Conservation (phyloP, 805 yeast species). For the Brettanomyces bruxellensis region DNA sequence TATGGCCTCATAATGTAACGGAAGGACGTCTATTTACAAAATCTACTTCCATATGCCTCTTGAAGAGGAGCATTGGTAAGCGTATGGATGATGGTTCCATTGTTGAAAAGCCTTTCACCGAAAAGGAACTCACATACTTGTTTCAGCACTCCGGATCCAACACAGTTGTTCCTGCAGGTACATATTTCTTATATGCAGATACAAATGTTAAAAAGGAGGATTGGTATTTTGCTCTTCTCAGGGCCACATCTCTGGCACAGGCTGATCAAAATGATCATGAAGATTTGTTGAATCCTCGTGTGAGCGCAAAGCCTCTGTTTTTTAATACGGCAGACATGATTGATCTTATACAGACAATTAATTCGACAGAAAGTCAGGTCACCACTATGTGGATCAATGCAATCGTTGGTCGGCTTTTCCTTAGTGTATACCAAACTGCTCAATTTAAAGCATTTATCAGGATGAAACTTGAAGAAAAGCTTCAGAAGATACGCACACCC, state of each 20-base stretch:
- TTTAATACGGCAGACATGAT: conserved; percentile 65
- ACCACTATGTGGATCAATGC: conserved; percentile 91
- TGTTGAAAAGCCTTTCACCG: conserved; percentile 37
- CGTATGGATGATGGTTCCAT: neutral
- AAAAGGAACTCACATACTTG: conserved; percentile 28
- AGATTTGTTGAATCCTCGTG: conserved; percentile 42
- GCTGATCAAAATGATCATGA: conserved; percentile 1
- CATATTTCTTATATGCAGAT: conserved; percentile 64
- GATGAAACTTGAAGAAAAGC: conserved; percentile 55
- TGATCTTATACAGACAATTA: conserved; percentile 62
- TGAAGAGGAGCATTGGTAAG: conserved; percentile 30
- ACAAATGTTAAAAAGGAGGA: conserved; percentile 82
- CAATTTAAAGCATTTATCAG: conserved; percentile 49
- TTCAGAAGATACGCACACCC: conserved; percentile 75
- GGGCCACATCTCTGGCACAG: conserved; percentile 47
- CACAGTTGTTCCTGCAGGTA: conserved; percentile 25
- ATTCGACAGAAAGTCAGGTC: conserved; percentile 75
- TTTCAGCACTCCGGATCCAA: conserved; percentile 9
- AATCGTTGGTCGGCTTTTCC: conserved; percentile 69
- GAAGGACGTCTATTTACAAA: conserved; percentile 81
- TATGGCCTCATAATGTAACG: conserved; percentile 74
- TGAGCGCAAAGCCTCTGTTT: conserved; percentile 66
- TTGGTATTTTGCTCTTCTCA: conserved; percentile 80
- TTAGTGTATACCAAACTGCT: conserved; percentile 67
- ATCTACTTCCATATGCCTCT: conserved; percentile 66